These are phyloP conservation scores for Yamadazyma laniorum DNA, from an alignment of 805 yeast genomes.

Conservation along the genomic window DNA sequence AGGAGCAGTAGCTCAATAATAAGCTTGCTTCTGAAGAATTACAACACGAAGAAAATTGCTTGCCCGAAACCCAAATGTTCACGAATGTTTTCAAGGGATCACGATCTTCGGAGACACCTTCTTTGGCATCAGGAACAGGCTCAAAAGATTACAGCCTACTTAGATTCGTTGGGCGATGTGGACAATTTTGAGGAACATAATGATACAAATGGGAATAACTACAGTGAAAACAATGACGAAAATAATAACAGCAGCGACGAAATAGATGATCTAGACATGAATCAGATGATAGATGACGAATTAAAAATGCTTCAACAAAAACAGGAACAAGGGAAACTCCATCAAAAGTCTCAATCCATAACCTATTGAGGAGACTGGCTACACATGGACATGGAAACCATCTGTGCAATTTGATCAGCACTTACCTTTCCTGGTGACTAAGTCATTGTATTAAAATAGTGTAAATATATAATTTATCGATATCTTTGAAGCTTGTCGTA, in stretches of 20 bases:
- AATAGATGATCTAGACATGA: conserved; percentile 5
- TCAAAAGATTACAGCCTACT: conserved; percentile 27
- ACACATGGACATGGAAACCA: too few relatives aligned
- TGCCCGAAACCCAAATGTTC: conserved; percentile 54
- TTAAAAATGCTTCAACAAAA: conserved; percentile 6
- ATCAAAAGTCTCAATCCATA: too few relatives aligned
- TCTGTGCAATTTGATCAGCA: too few relatives aligned
- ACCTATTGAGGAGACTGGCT: too few relatives aligned
- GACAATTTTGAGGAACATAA: conserved; percentile 2
- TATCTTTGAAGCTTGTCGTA: conserved; percentile 8
- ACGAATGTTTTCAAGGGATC: conserved; percentile 50
- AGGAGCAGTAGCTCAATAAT: conserved; percentile 29
- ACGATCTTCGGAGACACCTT: conserved; percentile 50
- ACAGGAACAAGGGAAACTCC: neutral
- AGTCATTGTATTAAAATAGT: neutral
- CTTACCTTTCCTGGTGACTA: too few relatives aligned
- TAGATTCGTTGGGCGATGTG: conserved; percentile 21
- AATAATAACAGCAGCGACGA: neutral
- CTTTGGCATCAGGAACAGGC: conserved; percentile 48
- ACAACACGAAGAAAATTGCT: conserved; percentile 28
- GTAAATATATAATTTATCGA: neutral
- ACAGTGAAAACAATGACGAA: neutral
- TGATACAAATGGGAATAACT: neutral
- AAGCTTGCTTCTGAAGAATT: conserved; percentile 38
- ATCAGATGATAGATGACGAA: conserved; percentile 15